A percentile compares a stretch with the other conserved stretches of the same genome.
phyloP scores from a whole-genome alignment of 169 alveolate genomes.

The Plasmodium relictum region DNA sequence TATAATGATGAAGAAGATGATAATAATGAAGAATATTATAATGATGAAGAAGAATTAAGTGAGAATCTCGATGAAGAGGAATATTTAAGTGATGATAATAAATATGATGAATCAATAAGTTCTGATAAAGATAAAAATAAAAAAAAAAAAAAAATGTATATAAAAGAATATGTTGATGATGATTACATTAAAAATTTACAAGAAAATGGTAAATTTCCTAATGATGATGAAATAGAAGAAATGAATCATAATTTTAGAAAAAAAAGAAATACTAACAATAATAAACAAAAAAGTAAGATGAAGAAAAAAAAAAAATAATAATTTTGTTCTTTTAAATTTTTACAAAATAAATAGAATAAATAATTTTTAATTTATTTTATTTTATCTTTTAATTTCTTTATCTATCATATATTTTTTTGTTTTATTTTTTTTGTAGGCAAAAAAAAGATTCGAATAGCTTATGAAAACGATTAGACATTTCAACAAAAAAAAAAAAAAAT shows the following conservation, averaged over 20 bases:
- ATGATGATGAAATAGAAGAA: constrained; percentile 66
- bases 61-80: constrained; percentile 48
- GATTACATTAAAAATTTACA: constrained; percentile 58
- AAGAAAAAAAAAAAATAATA: not conserved
- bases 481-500: constrained; percentile 7
- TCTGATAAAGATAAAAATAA: constrained; percentile 1
- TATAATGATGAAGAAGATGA: constrained; percentile 4
- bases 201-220: constrained; percentile 42
- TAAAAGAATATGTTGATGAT: constrained; percentile 48
- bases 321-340: too few relatives aligned
- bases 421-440: constrained; percentile 11
- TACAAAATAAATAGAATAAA: too few relatives aligned
- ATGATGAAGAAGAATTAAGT: too few relatives aligned
- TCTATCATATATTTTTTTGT: constrained; percentile 2
- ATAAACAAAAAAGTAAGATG: constrained; percentile 27
- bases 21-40: not conserved
- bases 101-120: not conserved
- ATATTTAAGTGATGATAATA: not conserved
- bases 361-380: too few relatives aligned
- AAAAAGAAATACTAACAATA: constrained; percentile 16
- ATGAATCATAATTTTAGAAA: constrained; percentile 21
- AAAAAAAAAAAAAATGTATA: constrained; percentile 14
- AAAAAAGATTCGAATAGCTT: constrained; percentile 11
- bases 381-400: not conserved
- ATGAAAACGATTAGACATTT: constrained; percentile 11